Evolutionary conservation across 1,139 yeast species (phyloP).

Genomic region (Protomyces arabidopsidicola): DNA sequence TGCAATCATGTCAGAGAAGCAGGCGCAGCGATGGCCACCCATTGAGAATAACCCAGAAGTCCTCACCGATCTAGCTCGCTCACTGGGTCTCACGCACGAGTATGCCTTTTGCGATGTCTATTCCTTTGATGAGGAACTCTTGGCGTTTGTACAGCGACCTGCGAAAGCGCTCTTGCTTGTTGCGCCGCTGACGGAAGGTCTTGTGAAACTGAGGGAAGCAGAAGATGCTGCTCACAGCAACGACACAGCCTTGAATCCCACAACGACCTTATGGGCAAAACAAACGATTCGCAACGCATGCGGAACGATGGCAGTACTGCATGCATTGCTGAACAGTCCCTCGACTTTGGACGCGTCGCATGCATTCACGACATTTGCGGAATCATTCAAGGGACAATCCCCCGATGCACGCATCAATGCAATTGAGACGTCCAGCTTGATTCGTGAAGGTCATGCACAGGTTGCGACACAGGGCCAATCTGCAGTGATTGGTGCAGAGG

Average conservation of each 20-base stretch:
- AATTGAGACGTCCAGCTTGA: constrained; percentile 45
- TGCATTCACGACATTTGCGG: constrained; percentile 38
- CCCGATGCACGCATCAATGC: constrained; percentile 46
- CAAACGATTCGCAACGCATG: constrained; percentile 89
- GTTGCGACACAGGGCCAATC: constrained; percentile 72
- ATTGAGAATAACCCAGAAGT: constrained; percentile 86
- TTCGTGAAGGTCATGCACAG: constrained; percentile 56
- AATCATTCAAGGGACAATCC: constrained; percentile 36
- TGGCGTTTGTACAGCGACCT: constrained; percentile 79
- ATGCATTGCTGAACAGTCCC: constrained; percentile 61
- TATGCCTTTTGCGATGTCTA: constrained; percentile 73
- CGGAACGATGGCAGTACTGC: constrained; percentile 84
- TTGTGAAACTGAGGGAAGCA: constrained; percentile 50
- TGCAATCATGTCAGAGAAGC: not conserved
- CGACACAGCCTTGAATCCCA: constrained; percentile 37
- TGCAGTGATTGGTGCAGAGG: constrained; percentile 68
- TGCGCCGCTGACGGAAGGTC: constrained; percentile 67
- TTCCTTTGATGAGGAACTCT: constrained; percentile 68
- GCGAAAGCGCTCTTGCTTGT: constrained; percentile 66
- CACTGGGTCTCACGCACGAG: constrained; percentile 60
- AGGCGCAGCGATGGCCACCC: constrained; percentile 49
- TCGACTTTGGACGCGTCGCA: constrained; percentile 39
- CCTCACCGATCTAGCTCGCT: constrained; percentile 64
- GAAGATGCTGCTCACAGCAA: constrained; percentile 39
- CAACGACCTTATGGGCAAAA: constrained; percentile 54